Percentiles rank a stretch among this genome's conserved stretches.
phyloP scores from a whole-genome alignment of 495 filamentous ascomycete genomes.

The Penicillium desertorum region DNA sequence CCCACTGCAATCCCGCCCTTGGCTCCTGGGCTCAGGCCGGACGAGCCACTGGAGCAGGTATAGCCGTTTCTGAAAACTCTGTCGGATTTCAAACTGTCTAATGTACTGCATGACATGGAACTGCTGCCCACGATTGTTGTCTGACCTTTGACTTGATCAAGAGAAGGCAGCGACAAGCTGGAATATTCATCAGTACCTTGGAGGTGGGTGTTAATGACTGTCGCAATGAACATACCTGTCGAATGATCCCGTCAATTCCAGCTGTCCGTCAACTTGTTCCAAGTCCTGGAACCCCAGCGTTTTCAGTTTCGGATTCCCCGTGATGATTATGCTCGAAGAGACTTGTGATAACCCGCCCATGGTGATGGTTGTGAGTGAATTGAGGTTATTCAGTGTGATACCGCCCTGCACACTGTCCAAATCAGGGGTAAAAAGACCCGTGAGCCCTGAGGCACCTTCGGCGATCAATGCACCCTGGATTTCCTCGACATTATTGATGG shows the following conservation, averaged over 20 bases:
- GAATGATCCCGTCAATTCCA: conserved; percentile 31
- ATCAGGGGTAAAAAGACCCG: conserved; percentile 20
- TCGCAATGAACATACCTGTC: conserved; percentile 19
- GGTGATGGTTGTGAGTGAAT: conserved; percentile 19
- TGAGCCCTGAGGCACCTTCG: conserved; percentile 21
- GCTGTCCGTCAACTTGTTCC: conserved; percentile 27
- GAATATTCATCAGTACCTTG: neutral
- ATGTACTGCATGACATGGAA: conserved; percentile 26
- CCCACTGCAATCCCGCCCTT: conserved; percentile 36
- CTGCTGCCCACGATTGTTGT: conserved; percentile 24
- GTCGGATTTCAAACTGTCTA: conserved; percentile 18
- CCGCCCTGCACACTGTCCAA: conserved; percentile 27
- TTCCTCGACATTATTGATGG: conserved; percentile 26
- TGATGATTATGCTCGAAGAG: conserved; percentile 24
- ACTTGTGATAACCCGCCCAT: conserved; percentile 19
- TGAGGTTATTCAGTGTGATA: conserved; percentile 26
- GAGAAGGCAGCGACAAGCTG: conserved; percentile 30
- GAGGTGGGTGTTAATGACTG: neutral
- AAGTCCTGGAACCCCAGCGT: conserved; percentile 25
- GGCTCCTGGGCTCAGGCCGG: conserved; percentile 27
- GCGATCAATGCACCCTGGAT: conserved; percentile 30
- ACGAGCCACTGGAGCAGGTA: conserved; percentile 18
- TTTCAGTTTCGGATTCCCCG: conserved; percentile 25
- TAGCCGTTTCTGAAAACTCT: conserved; percentile 24
- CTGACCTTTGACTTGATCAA: conserved; percentile 29